These are phyloP conservation scores for Fonsecaea erecta DNA, from an alignment of 2,329 filamentous ascomycete genomes.

Conservation along the genomic window DNA sequence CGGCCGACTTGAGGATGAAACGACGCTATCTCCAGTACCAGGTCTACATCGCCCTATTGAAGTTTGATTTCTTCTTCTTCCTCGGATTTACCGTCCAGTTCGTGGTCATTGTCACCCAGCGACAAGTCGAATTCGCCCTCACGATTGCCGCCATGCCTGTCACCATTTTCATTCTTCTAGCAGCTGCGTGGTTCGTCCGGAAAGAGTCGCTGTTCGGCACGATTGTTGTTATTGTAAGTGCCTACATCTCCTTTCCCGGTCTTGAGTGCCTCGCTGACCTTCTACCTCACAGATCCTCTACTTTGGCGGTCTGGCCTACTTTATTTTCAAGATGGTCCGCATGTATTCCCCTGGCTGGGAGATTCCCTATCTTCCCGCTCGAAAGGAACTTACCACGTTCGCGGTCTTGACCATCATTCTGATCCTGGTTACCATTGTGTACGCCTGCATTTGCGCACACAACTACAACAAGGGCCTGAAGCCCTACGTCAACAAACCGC, in stretches of 20 bases:
- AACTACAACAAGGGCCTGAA: constrained; percentile 93
- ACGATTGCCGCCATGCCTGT: constrained; percentile 89
- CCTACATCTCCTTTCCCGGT: background rate
- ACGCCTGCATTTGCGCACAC: constrained; percentile 82
- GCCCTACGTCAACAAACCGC: constrained; percentile 65
- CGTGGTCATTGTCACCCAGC: constrained; percentile 81
- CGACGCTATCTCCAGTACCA: constrained; percentile 95
- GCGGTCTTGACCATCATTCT: constrained; percentile 89
- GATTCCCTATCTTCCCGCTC: constrained; percentile 73
- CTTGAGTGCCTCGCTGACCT: constrained; percentile 5
- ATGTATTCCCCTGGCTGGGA: constrained; percentile 76
- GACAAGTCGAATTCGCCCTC: constrained; percentile 75
- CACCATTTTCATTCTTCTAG: constrained; percentile 84
- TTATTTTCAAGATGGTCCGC: constrained; percentile 95
- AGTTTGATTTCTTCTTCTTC: constrained; percentile 99
- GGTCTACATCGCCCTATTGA: constrained; percentile 96
- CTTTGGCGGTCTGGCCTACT: constrained; percentile 87
- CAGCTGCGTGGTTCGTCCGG: constrained; percentile 82
- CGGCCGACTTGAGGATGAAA: constrained; percentile 95
- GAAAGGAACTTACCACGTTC: constrained; percentile 87
- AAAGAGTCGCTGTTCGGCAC: constrained; percentile 82
- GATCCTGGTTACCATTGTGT: constrained; percentile 84
- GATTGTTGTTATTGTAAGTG: constrained; percentile 69
- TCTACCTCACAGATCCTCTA: constrained; percentile 66
- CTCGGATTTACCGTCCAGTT: constrained; percentile 98